Conservation (phyloP, 345 rosid genomes). For the Aquilaria yunnanensis region DNA sequence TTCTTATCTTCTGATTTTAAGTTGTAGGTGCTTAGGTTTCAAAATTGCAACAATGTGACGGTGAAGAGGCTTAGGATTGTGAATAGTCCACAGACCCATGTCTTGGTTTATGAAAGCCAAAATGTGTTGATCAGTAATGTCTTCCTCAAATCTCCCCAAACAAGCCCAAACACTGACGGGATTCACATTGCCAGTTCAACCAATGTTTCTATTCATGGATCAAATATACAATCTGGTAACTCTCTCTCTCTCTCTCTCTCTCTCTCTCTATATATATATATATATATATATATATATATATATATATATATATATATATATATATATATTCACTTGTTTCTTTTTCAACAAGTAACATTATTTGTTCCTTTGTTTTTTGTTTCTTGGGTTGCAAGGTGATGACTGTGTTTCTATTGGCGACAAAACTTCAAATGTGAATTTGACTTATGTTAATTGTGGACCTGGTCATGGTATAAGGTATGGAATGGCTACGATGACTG, state of each 20-base stretch:
- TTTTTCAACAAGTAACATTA: background rate
- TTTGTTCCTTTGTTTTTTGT: background rate
- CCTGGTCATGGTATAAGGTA: slow-evolving; percentile 43
- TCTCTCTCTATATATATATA: too few species aligned
- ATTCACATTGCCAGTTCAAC: slow-evolving; percentile 25
- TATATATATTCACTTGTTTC: background rate
- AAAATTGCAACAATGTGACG: slow-evolving; percentile 24
- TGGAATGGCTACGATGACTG: too few species aligned
- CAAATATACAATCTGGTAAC: slow-evolving; percentile 28
- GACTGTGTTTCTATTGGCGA: slow-evolving; percentile 50
- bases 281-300: slow-evolving; percentile 4
- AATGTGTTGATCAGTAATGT: slow-evolving; percentile 21
- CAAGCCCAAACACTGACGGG: slow-evolving; percentile 39
- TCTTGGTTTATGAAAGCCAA: slow-evolving; percentile 22
- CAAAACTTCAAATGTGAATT: slow-evolving; percentile 21
- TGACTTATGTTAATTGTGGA: slow-evolving; percentile 26
- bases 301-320: background rate
- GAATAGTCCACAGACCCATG: slow-evolving; percentile 33
- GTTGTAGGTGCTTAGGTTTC: slow-evolving; percentile 28
- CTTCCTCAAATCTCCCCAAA: slow-evolving; percentile 25
- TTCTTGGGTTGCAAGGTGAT: slow-evolving; percentile 32
- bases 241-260: slow-evolving; percentile 5
- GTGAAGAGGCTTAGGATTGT: slow-evolving; percentile 22
- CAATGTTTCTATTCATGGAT: slow-evolving; percentile 21
- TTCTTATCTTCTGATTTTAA: background rate